Conservation (phyloP, 139 green algal genomes). For the Closterium sp. region DNA sequence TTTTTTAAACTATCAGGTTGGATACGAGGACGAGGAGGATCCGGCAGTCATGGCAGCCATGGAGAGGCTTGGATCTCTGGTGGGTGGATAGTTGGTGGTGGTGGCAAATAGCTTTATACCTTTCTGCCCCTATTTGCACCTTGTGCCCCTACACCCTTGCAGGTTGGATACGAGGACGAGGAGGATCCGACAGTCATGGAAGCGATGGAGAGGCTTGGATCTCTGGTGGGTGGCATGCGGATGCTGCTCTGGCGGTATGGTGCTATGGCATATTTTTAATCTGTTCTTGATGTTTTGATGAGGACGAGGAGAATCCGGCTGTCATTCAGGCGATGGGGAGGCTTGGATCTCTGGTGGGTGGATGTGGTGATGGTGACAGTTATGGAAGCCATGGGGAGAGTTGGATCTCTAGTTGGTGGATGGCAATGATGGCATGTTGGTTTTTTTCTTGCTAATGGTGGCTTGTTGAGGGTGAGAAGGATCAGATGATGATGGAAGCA, state of each 20-base stretch:
- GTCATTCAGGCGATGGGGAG: too few relatives aligned
- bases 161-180: not conserved
- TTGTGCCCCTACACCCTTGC: too few relatives aligned
- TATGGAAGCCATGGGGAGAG: not conserved
- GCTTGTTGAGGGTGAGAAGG: too few relatives aligned
- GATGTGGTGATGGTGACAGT: constrained; percentile 13
- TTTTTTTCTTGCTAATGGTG: too few relatives aligned
- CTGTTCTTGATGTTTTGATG: not conserved
- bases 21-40: constrained; percentile 50
- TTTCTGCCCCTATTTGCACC: too few relatives aligned
- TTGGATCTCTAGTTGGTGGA: not conserved
- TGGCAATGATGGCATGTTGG: too few relatives aligned
- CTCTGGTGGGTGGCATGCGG: not conserved
- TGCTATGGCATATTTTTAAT: not conserved
- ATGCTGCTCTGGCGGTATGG: not conserved
- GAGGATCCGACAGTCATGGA: not conserved
- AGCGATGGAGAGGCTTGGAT: not conserved
- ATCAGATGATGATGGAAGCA: too few relatives aligned
- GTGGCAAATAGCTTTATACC: too few relatives aligned
- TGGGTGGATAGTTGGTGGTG: not conserved
- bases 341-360: too few relatives aligned
- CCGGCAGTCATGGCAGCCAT: constrained; percentile 19
- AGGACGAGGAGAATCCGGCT: not conserved
- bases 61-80: constrained; percentile 32
- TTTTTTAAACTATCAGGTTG: constrained; percentile 8